Base-by-base conservation (phyloP, 305 asterid species). In the Withania somnifera region DNA sequence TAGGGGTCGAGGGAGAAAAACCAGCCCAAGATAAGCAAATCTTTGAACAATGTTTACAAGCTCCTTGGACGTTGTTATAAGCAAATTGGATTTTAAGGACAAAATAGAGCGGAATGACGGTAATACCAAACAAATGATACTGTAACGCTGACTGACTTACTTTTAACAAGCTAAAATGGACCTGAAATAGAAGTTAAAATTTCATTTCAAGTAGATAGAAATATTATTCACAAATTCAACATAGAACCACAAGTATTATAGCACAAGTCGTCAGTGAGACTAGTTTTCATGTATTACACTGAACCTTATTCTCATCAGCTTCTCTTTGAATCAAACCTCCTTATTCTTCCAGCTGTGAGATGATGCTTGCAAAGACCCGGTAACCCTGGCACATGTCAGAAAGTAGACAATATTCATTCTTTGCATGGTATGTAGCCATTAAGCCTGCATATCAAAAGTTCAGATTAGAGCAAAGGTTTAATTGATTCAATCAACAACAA, bases 341-440 rank as follows among this genome's bases (percentile, higher is more conserved):
- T 90, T 89, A 91, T 77, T 91, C 95, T 90, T 95, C 98, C 82
- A 94, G 81, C 91, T 93, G 98, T 0, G 94, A 82, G 32, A 95
- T 88, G 84, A 95, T 82, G 66, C 97, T 90, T 79, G 85, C 91
- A 78, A 95, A 95, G 81, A 95, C 97, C 17, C 88, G 84, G 82
- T 93, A 95, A 66, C 99, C 99, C 79, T 94, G 95, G 91, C 92
- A 89, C 97, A 95, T 94, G 86, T 95, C 99, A 1, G 98, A 87
- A 10, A 95, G 90, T 77, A 93, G 97, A 91, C 99, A 95, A 77
- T 94, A 94, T 91, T 95, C 99, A 56, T 95, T 95, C 88, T 90
- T 93, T 26, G 98, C 99, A 90, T 95, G 99, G 88, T 94, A 95
- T 32, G 99, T 95, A 8, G 97, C 97, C 98, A 94, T 93, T 80